Evolutionary conservation across 2,329 filamentous ascomycete species (phyloP), one percentile per base, ranked within the genome.

Genomic region (Proliferodiscus dingleyae): DNA sequence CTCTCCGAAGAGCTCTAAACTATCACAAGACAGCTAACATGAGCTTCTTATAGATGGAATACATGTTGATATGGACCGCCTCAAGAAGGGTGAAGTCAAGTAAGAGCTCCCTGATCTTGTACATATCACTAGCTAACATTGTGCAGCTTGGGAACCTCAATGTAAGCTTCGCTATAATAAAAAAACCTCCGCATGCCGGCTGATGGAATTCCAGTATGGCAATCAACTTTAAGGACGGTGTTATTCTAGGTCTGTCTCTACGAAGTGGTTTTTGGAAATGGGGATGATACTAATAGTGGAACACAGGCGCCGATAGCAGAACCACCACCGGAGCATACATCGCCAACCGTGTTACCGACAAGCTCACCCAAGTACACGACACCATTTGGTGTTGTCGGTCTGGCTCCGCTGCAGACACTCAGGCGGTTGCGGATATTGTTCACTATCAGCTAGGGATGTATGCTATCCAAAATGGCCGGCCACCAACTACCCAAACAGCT

Each of bases 341-440:
- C 65, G 93, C 93, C 61, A 98, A 98, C 71, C 85, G 93, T 76
- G 93, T 98, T 56, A 98, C 93, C 55, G 93, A 98, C 78, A 98
- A 98, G 77, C 83, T 98, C 66, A 98, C 93, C 62, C 87, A 90
- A 75, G 91, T 98, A 51, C 87, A 95, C 72, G 93, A 98, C 70
- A 97, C 91, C 49, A 97, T 98, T 71, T 98, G 93, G 93, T 98
- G 93, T 75, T 98, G 93, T 74, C 85, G 93, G 63, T 97, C 93
- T 51, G 93, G 93, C 41, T 98, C 93, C 21, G 93, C 93, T 24
- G 93, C 93, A 57, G 93, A 98, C 66, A 98, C 93, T 49, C 93
- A 98, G 71, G 93, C 93, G 40, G 89, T 98, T 39, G 93, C 93
- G 49, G 93, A 98, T 64, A 96, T 98, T 61, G 93, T 98, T 33